Conservation (phyloP, 2,329 filamentous ascomycete species). For the Penicillium sp. region DNA sequence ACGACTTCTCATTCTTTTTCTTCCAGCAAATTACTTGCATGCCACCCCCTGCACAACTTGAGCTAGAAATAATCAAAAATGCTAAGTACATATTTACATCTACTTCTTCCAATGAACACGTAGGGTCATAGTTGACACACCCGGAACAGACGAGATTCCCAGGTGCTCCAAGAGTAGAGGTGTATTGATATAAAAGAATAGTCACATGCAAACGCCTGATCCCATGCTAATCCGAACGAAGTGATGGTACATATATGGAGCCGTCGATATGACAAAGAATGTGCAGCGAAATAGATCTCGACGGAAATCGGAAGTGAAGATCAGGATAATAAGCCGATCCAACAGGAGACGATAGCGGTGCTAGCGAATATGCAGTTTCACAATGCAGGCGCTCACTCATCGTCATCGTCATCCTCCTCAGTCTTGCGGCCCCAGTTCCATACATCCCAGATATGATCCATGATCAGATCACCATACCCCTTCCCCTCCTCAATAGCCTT, state of each 20-base stretch:
- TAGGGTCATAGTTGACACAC: neutral
- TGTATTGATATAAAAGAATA: neutral
- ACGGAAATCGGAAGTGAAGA: neutral
- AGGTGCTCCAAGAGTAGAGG: neutral
- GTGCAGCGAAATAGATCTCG: neutral
- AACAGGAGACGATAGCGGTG: neutral
- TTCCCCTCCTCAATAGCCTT: slow-evolving; percentile 44
- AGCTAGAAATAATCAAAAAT: too few species aligned
- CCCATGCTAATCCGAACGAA: neutral
- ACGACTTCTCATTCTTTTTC: neutral
- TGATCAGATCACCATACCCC: slow-evolving; percentile 47
- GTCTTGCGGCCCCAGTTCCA: slow-evolving; percentile 41
- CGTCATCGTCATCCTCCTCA: slow-evolving; percentile 17
- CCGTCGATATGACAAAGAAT: neutral
- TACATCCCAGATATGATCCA: slow-evolving; percentile 48
- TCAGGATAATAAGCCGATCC: neutral
- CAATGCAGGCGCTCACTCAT: neutral
- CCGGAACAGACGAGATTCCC: neutral
- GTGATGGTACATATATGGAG: neutral
- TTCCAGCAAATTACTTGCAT: neutral
- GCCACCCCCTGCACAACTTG: neutral
- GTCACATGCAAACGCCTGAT: neutral
- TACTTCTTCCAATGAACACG: too few species aligned
- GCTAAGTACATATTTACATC: too few species aligned
- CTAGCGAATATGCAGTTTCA: neutral